phyloP scores from a whole-genome alignment of 2,329 filamentous ascomycete species.

The Sporothrix variecibatus region DNA sequence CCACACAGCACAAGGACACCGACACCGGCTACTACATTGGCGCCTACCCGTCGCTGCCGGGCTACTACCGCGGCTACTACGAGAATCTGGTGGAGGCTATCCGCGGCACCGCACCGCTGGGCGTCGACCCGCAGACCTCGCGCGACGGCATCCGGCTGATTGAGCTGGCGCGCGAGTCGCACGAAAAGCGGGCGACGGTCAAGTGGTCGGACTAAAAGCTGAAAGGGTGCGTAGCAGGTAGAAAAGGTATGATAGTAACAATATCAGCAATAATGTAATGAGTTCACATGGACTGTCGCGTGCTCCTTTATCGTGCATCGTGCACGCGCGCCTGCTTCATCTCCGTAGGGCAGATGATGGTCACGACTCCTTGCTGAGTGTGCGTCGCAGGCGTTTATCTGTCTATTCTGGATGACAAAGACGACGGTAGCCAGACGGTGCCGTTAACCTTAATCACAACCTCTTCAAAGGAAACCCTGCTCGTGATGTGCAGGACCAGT shows the following conservation, averaged over 20 bases:
- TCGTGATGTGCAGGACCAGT: slow-evolving; percentile 2
- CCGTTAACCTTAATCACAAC: neutral
- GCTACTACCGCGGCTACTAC: slow-evolving; percentile 46
- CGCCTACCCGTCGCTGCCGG: slow-evolving; percentile 42
- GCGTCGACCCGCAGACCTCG: slow-evolving; percentile 42
- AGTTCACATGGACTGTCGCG: neutral
- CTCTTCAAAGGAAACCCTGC: neutral
- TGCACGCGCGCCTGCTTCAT: neutral
- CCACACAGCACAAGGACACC: slow-evolving; percentile 31
- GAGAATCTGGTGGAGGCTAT: slow-evolving; percentile 45
- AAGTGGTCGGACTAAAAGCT: slow-evolving; percentile 24
- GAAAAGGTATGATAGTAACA: neutral
- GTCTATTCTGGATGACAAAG: too few relatives aligned
- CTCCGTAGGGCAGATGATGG: too few relatives aligned
- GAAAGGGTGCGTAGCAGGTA: neutral
- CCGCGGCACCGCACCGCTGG: slow-evolving; percentile 41
- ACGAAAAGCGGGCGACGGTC: slow-evolving; percentile 26
- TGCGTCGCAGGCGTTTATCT: neutral
- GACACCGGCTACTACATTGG: slow-evolving; percentile 41
- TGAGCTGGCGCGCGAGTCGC: slow-evolving; percentile 44
- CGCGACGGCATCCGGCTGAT: slow-evolving; percentile 45
- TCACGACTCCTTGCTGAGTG: neutral
- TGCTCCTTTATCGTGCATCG: neutral
- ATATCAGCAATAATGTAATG: neutral
- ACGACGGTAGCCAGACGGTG: too few relatives aligned